Conservation (phyloP, 2,329 filamentous ascomycete genomes). For the Colletotrichum aenigma region DNA sequence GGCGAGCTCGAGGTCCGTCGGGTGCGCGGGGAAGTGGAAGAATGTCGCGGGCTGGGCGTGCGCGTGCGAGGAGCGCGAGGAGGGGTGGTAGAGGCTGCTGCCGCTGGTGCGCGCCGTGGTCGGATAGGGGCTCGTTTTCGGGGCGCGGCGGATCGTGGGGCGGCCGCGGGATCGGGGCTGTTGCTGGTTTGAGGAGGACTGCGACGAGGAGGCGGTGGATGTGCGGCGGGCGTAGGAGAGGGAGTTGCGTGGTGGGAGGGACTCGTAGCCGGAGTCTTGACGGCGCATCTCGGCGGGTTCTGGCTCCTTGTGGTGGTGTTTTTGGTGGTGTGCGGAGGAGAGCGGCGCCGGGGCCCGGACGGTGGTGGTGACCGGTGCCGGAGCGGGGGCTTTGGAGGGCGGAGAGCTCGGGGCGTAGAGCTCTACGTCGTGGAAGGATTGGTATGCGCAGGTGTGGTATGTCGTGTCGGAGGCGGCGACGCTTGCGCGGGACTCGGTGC, state of each 20-base stretch:
- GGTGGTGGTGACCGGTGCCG: constrained; percentile 2
- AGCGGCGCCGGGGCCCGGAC: constrained; percentile 2
- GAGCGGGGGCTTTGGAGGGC: constrained; percentile 22
- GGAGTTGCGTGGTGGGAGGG: constrained; percentile 46
- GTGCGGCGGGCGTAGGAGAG: constrained; percentile 35
- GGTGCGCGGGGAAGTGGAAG: constrained; percentile 53
- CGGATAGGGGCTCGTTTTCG: constrained; percentile 37
- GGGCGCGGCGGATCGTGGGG: constrained; percentile 44
- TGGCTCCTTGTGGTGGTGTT: constrained; percentile 23
- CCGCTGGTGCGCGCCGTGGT: constrained; percentile 6
- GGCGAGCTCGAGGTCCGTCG: constrained; percentile 35
- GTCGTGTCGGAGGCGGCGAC: constrained; percentile 52
- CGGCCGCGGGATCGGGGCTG: constrained; percentile 38
- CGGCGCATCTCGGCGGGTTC: constrained; percentile 50
- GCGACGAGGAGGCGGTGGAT: constrained; percentile 34
- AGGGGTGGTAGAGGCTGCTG: constrained; percentile 12
- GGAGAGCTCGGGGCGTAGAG: constrained; percentile 44
- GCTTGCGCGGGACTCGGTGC: constrained; percentile 41
- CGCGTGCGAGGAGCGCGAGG: constrained; percentile 2
- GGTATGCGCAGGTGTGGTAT: constrained; percentile 37
- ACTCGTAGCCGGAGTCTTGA: constrained; percentile 65
- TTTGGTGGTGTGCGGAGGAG: constrained; percentile 4
- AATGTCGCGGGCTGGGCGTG: constrained; percentile 39
- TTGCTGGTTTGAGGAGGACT: constrained; percentile 28
- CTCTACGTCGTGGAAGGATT: constrained; percentile 59